Base-by-base conservation (phyloP, 345 rosid genomes). In the Aquilaria malaccensis region DNA sequence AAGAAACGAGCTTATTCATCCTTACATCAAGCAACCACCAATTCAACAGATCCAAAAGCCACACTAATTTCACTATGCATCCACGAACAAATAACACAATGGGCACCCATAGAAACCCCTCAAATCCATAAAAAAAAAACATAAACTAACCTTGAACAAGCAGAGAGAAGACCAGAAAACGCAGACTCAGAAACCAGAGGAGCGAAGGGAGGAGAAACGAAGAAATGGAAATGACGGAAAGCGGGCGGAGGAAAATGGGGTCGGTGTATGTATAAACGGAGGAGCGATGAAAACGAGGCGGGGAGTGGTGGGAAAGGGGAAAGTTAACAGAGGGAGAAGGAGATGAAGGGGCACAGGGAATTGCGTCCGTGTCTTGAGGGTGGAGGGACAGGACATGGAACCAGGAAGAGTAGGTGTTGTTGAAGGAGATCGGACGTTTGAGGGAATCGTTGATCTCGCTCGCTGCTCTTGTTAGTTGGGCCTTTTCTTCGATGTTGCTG, bases 241-340 rank as follows among this genome's bases (percentile, higher is more conserved):
- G 43, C 43, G 43, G 43, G 10, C 11, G 41, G 12, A 61, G 30
- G 45, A 56, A 58, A 13, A 58, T 33, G 33, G 52, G 29, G 50
- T 12, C 1, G 9, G 64, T 66, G 67, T 68, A 13, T 12, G 45
- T 73, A 59, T 63, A 68, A 66, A 74, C 64, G 49, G 33, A 37
- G 41, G 13, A 12, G 78, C 80, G 83, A 67, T 30, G 71, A 71
- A 63, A 59, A 52, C 80, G 71, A 75, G 72, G 71, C 45, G 41
- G 49, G 55, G 64, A 50, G 63, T 50, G n/a, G 55, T 5, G 55
- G 33, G 33, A 45, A 30, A 10, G 37, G 13, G 30, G 47, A 55
- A 70, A 57, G 76, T 62, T 65, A 59, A 67, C 51, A 53, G 79
- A 67, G 82, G 82, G 79, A 75, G 76, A 74, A 63, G 83, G 62